Evolutionary conservation across 257 asterid genomes (phyloP).

Genomic region (Sherardia arvensis): DNA sequence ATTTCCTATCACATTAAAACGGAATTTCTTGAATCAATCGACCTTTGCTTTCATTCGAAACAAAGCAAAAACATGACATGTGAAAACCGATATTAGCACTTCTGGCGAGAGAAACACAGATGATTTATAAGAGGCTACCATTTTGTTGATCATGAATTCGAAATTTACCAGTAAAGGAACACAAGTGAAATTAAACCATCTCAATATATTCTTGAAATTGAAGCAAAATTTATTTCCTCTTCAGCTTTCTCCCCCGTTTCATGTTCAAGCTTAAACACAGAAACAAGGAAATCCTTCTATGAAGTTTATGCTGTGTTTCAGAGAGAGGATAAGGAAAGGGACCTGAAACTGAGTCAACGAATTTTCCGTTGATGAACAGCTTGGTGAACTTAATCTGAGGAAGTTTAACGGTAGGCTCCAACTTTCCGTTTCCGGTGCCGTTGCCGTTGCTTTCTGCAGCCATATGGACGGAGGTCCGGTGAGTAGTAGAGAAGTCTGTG

Average conservation of each 20-base stretch:
- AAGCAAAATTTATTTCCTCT: too few relatives aligned
- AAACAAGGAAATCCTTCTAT: too few relatives aligned
- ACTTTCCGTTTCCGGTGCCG: slow-evolving; percentile 21
- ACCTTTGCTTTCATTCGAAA: neutral
- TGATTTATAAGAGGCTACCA: too few relatives aligned
- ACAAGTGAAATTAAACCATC: too few relatives aligned
- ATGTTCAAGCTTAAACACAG: neutral
- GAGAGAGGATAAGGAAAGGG: too few relatives aligned
- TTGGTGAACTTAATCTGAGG: slow-evolving; percentile 27
- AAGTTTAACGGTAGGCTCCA: slow-evolving; percentile 6
- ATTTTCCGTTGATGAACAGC: slow-evolving; percentile 34
- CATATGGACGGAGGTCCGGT: slow-evolving; percentile 7
- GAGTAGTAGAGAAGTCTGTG: neutral
- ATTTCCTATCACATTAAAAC: neutral
- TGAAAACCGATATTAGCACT: too few relatives aligned
- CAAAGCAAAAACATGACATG: neutral
- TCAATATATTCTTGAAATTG: too few relatives aligned
- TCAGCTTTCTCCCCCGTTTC: too few relatives aligned
- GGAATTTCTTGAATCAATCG: neutral
- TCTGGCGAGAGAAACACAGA: too few relatives aligned
- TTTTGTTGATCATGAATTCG: too few relatives aligned
- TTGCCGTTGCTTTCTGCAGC: slow-evolving; percentile 20
- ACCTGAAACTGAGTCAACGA: slow-evolving; percentile 34
- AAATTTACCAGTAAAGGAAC: too few relatives aligned
- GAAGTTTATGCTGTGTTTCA: neutral